These are phyloP conservation scores for Penicillium tannophilum DNA, from an alignment of 495 filamentous ascomycete genomes.

Conservation along the genomic window DNA sequence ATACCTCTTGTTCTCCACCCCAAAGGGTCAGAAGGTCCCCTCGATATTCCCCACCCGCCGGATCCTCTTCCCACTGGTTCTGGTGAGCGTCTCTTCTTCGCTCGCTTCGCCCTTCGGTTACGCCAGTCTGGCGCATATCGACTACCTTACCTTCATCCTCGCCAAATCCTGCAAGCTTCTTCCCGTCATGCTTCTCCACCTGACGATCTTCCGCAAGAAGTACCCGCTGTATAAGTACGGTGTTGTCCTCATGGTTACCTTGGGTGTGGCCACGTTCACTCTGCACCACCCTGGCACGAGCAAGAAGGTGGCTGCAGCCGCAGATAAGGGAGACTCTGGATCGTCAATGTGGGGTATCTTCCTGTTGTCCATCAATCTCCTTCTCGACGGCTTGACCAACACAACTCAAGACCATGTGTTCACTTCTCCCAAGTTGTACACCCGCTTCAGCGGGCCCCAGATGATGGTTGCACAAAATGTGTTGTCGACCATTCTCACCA, in stretches of 20 bases:
- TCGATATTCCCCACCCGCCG: conserved; percentile 71
- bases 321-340: conserved; percentile 43
- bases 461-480: conserved; percentile 99
- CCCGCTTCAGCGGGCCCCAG: conserved; percentile 83
- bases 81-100: conserved; percentile 84
- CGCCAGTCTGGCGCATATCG: conserved; percentile 88
- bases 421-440: conserved; percentile 57
- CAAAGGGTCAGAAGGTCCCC: conserved; percentile 54
- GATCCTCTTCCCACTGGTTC: conserved; percentile 76
- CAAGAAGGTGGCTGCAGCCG: conserved; percentile 61
- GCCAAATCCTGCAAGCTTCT: conserved; percentile 98
- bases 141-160: conserved; percentile 98
- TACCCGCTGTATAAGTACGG: conserved; percentile 97
- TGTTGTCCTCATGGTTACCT: conserved; percentile 86
- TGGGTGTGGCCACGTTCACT: conserved; percentile 93
- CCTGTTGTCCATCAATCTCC: conserved; percentile 84
- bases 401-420: conserved; percentile 97
- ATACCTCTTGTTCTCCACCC: conserved; percentile 74
- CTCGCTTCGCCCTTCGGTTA: conserved; percentile 95
- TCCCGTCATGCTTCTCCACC: conserved; percentile 94
- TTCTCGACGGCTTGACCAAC: conserved; percentile 96
- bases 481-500: conserved; percentile 74
- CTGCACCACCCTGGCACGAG: conserved; percentile 75
- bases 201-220: conserved; percentile 84
- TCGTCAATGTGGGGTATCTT: conserved; percentile 76